phyloP scores from a whole-genome alignment of 116 monocot genomes.

The Phalaenopsis hybrid region DNA sequence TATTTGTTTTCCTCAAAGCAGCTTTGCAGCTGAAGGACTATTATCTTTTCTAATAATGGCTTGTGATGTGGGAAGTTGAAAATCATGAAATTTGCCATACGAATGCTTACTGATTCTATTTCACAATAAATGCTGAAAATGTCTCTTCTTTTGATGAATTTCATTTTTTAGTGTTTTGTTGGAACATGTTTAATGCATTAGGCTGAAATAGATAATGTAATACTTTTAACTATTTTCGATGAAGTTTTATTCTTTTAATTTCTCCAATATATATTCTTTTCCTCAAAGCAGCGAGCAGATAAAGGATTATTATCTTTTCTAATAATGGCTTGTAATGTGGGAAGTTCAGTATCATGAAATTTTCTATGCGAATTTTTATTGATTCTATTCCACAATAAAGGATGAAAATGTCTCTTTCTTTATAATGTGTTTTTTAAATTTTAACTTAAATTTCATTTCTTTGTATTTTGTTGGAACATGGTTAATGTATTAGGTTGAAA shows the following conservation, averaged over 20 bases:
- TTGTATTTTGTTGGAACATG: background rate
- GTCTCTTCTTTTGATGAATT: background rate
- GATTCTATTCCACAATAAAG: background rate
- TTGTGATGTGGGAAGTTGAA: background rate
- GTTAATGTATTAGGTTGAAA: constrained; percentile 55
- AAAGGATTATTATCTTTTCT: background rate
- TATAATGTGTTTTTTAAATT: background rate
- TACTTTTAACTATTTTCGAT: background rate
- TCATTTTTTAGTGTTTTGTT: background rate
- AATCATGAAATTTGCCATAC: background rate
- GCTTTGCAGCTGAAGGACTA: background rate
- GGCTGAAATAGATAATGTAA: constrained; percentile 77
- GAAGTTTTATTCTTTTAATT: background rate
- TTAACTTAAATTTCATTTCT: background rate
- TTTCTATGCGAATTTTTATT: background rate
- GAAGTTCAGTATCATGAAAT: background rate
- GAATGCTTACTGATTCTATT: background rate
- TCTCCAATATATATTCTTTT: background rate
- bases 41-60: background rate
- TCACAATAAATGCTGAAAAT: background rate
- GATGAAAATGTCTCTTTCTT: background rate
- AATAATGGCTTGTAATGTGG: background rate
- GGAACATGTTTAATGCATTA: constrained; percentile 16
- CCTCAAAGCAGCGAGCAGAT: background rate
- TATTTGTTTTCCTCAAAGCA: background rate